Percentiles rank a stretch among this genome's conserved stretches.
These are phyloP conservation scores for Hymenoscyphus fructigenus DNA, from an alignment of 2,329 filamentous ascomycete genomes.

Conservation along the genomic window DNA sequence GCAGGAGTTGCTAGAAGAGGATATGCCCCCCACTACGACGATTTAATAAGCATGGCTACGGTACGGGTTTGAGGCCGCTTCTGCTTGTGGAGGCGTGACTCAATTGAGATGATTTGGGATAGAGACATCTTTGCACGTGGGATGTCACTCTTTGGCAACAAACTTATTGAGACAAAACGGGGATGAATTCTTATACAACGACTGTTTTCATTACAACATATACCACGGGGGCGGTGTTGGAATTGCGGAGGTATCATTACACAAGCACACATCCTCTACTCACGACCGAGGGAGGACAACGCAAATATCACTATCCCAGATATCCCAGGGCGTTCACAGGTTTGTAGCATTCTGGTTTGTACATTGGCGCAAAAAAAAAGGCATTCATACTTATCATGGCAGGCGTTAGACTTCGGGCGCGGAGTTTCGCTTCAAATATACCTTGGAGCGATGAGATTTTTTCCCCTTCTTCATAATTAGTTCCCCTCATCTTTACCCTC, in stretches of 20 bases:
- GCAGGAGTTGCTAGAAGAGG: constrained; percentile 32
- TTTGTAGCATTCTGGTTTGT: not conserved
- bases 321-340: not conserved
- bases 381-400: not conserved
- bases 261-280: not conserved
- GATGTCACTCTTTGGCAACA: not conserved
- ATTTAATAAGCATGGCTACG: not conserved
- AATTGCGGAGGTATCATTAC: not conserved
- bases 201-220: not conserved
- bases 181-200: not conserved
- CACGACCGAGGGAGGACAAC: not conserved
- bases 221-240: not conserved
- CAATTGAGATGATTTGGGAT: not conserved
- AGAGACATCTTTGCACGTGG: not conserved
- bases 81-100: not conserved
- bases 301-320: not conserved
- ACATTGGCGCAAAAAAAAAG: not conserved
- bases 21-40: not conserved
- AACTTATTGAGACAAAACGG: not conserved
- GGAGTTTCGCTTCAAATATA: not conserved
- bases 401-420: not conserved
- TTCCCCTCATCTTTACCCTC: not conserved
- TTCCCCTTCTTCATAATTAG: not conserved
- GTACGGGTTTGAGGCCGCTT: not conserved
- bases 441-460: not conserved